phyloP scores from a whole-genome alignment of 2,329 filamentous ascomycete genomes.

The Colletotrichum shisoi region DNA sequence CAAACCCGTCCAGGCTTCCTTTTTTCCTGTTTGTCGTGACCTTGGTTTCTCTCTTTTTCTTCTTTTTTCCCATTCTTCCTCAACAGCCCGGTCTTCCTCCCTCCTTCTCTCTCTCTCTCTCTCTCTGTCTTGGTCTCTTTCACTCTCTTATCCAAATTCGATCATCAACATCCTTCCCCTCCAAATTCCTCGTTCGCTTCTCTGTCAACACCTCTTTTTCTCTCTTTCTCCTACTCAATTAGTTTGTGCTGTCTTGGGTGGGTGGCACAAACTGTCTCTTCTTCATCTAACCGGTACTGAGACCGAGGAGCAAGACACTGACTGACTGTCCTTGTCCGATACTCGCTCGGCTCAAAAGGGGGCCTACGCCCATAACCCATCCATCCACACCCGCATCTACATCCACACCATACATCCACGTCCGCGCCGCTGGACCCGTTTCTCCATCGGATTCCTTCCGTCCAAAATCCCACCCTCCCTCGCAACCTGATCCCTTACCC shows the following conservation, averaged over 20 bases:
- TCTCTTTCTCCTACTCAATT: conserved; percentile 24
- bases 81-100: not conserved
- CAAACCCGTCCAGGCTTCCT: conserved; percentile 32
- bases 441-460: conserved; percentile 32
- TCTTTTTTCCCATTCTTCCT: not conserved
- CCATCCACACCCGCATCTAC: not conserved
- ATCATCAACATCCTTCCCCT: conserved; percentile 26
- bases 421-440: conserved; percentile 20
- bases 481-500: not conserved
- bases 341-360: conserved; percentile 23
- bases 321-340: conserved; percentile 4
- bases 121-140: not conserved
- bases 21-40: conserved; percentile 7
- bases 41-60: conserved; percentile 20
- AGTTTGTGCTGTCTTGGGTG: conserved; percentile 3
- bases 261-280: conserved; percentile 27
- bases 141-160: not conserved
- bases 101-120: no score
- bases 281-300: conserved; percentile 30
- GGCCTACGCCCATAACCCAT: not conserved
- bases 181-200: conserved; percentile 24
- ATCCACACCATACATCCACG: not conserved
- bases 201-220: conserved; percentile 29
- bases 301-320: conserved; percentile 30
- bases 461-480: conserved; percentile 8